Conservation (phyloP, 1,139 yeast species). For the Saccharomyces hybrid region DNA sequence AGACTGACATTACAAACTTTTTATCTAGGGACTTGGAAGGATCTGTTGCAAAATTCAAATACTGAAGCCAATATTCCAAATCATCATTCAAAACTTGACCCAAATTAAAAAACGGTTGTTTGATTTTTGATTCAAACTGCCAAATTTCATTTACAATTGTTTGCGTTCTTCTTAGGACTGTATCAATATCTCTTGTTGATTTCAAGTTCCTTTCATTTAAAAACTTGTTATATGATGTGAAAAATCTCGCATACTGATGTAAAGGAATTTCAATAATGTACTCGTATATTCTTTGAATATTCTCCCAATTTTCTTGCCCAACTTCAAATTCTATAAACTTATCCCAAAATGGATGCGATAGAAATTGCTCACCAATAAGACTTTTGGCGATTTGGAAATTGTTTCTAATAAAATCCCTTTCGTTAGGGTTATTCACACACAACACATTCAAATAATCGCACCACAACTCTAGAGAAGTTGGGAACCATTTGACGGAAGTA, state of each 20-base stretch:
- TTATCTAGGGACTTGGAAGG: constrained; percentile 6
- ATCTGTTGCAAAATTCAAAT: constrained; percentile 40
- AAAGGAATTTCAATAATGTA: constrained; percentile 48
- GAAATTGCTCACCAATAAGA: constrained; percentile 49
- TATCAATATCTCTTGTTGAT: constrained; percentile 31
- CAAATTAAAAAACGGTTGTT: constrained; percentile 40
- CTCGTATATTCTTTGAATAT: constrained; percentile 37
- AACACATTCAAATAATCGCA: constrained; percentile 51
- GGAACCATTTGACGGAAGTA: constrained; percentile 43
- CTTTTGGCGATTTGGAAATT: constrained; percentile 38
- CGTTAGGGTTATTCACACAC: constrained; percentile 33
- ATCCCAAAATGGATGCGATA: constrained; percentile 63
- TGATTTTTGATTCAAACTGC: constrained; percentile 51
- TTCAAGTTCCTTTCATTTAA: constrained; percentile 26
- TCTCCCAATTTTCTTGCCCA: constrained; percentile 20
- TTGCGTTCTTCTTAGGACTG: constrained; percentile 43
- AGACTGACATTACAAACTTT: constrained; percentile 35
- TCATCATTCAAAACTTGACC: constrained; percentile 34
- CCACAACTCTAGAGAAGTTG: constrained; percentile 59
- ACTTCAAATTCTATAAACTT: constrained; percentile 45
- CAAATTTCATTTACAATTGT: constrained; percentile 48
- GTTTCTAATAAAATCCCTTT: constrained; percentile 32
- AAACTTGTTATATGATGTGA: constrained; percentile 43
- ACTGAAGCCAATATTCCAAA: constrained; percentile 43
- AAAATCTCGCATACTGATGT: constrained; percentile 64